Evolutionary conservation across 768 basidiomycete genomes (phyloP).

Genomic region (Russula lepida): DNA sequence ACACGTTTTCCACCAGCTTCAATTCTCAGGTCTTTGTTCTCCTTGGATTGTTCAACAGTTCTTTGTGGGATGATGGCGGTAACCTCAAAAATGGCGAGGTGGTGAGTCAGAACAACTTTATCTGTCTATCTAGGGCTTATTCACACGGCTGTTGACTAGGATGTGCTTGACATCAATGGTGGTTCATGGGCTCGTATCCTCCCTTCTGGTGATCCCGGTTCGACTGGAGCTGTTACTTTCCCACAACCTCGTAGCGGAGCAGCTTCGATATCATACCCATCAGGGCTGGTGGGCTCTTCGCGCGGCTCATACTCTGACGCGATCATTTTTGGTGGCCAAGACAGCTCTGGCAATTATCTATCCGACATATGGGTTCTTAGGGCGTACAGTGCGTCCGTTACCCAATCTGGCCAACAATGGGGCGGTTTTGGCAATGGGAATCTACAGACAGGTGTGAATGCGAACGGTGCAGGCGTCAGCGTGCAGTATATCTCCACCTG

Average conservation of each 20-base stretch:
- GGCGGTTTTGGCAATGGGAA: conserved; percentile 55
- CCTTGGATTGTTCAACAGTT: conserved; percentile 56
- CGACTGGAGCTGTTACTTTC: conserved; percentile 38
- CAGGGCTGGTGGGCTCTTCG: conserved; percentile 48
- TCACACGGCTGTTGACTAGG: conserved; percentile 31
- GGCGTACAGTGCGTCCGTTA: conserved; percentile 55
- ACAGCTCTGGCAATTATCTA: conserved; percentile 54
- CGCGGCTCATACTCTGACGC: conserved; percentile 50
- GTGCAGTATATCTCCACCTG: conserved; percentile 53
- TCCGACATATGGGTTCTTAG: conserved; percentile 74
- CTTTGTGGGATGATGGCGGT: conserved; percentile 58
- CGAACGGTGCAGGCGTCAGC: conserved; percentile 60
- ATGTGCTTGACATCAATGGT: conserved; percentile 50
- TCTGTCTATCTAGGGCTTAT: neutral
- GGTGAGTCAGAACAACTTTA: conserved; percentile 33
- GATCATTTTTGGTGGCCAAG: conserved; percentile 72
- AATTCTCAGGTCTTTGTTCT: conserved; percentile 58
- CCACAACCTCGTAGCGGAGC: conserved; percentile 69
- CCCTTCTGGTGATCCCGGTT: conserved; percentile 67
- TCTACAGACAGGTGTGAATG: conserved; percentile 53
- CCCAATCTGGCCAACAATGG: conserved; percentile 50
- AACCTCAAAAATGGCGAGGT: conserved; percentile 64
- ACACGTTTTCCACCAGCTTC: conserved; percentile 47
- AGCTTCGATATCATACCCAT: conserved; percentile 45
- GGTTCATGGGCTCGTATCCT: conserved; percentile 65